These are phyloP conservation scores for Coffea humblotiana DNA, from an alignment of 305 asterid species.

Conservation along the genomic window DNA sequence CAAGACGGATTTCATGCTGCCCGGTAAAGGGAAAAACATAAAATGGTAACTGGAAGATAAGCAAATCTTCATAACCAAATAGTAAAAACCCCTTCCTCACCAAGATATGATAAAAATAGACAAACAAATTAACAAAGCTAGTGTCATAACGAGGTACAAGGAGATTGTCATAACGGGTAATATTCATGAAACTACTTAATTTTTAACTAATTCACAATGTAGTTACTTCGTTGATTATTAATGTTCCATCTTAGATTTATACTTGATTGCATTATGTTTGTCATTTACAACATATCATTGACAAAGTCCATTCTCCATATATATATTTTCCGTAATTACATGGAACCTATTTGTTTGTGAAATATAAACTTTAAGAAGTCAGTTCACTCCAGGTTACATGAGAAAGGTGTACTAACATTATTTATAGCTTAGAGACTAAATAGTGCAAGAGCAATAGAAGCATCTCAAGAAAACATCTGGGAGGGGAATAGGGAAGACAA, in stretches of 20 bases:
- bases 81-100: background rate
- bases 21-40: background rate
- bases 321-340: no score
- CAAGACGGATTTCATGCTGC: conserved; percentile 54
- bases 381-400: no score
- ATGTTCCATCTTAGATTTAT: background rate
- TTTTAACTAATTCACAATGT: background rate
- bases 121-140: background rate
- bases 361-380: no score
- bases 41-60: background rate
- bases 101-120: background rate
- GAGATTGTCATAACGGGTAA: no score
- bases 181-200: background rate
- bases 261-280: no score
- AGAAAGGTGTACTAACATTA: no score
- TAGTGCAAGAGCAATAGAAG: background rate
- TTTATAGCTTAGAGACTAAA: background rate
- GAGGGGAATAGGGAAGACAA: background rate
- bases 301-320: no score
- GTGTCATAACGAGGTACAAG: background rate
- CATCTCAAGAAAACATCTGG: background rate
- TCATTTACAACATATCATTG: no score
- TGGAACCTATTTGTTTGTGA: no score
- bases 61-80: background rate
- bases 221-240: background rate